Evolutionary conservation across 2,329 filamentous ascomycete genomes (phyloP).

Genomic region (Ophiocordyceps camponoti-saundersi): DNA sequence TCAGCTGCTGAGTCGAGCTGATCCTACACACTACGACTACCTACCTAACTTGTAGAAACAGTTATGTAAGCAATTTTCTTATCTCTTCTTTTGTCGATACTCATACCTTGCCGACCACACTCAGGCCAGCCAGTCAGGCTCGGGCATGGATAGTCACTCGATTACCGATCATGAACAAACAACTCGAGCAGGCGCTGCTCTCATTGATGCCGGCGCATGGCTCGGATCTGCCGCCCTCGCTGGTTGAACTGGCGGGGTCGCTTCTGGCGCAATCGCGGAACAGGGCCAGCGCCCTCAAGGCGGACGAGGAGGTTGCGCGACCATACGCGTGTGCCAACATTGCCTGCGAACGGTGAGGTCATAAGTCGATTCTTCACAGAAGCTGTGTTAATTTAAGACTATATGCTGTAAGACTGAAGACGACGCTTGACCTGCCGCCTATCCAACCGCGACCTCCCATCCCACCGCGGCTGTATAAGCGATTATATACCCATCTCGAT

Average conservation of each 20-base stretch:
- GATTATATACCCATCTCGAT: slow-evolving; percentile 67
- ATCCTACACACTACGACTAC: no score
- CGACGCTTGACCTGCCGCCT: slow-evolving; percentile 56
- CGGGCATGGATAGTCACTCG: not conserved
- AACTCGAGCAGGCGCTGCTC: slow-evolving; percentile 56
- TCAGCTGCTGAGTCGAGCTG: no score
- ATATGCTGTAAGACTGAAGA: slow-evolving; percentile 44
- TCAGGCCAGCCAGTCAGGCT: not conserved
- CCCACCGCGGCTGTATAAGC: slow-evolving; percentile 65
- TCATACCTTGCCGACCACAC: not conserved
- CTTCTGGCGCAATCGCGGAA: slow-evolving; percentile 67
- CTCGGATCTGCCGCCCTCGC: slow-evolving; percentile 46
- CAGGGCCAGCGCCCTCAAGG: slow-evolving; percentile 59
- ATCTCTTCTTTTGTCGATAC: not conserved
- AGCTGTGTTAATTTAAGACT: not conserved
- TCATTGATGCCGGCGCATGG: slow-evolving; percentile 59
- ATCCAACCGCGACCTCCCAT: slow-evolving; percentile 63
- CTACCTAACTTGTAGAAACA: no score
- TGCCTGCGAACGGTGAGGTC: slow-evolving; percentile 61
- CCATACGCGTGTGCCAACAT: slow-evolving; percentile 75
- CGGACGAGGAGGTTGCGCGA: slow-evolving; percentile 76
- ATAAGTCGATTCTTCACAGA: not conserved
- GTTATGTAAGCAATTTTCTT: not conserved
- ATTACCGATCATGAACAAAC: slow-evolving; percentile 38
- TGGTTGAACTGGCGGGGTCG: slow-evolving; percentile 54